Evolutionary conservation across 2,329 filamentous ascomycete genomes (phyloP).

Genomic region (Pezicula rhizophila): DNA sequence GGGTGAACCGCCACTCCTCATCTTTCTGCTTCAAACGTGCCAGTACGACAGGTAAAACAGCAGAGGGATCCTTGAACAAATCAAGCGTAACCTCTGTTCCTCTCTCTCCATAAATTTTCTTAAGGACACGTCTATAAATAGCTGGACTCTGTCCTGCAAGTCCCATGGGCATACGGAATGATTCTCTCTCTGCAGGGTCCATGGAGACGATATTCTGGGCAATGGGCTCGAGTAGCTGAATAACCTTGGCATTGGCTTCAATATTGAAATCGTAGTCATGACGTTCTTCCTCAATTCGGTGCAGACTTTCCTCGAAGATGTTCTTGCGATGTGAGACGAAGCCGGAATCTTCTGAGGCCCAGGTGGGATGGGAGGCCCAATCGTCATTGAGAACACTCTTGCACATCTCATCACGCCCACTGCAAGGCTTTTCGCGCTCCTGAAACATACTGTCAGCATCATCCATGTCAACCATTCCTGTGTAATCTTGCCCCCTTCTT

Average conservation of each 20-base stretch:
- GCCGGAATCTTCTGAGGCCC: slow-evolving; percentile 95
- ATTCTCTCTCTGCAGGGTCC: slow-evolving; percentile 62
- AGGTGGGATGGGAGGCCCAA: slow-evolving; percentile 97
- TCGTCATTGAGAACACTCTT: slow-evolving; percentile 91
- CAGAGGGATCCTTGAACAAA: slow-evolving; percentile 77
- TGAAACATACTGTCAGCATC: slow-evolving; percentile 19
- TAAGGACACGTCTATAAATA: slow-evolving; percentile 94
- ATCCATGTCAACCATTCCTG: not conserved
- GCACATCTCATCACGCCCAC: slow-evolving; percentile 91
- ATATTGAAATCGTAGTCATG: slow-evolving; percentile 99
- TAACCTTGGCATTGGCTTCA: slow-evolving; percentile 88
- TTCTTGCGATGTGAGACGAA: slow-evolving; percentile 99
- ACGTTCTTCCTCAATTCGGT: slow-evolving; percentile 94
- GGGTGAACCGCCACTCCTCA: slow-evolving; percentile 95
- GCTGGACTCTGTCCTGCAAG: slow-evolving; percentile 91
- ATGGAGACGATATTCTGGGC: slow-evolving; percentile 84
- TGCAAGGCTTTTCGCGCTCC: slow-evolving; percentile 87
- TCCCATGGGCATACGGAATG: slow-evolving; percentile 74
- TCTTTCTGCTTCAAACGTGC: slow-evolving; percentile 90
- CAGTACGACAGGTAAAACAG: slow-evolving; percentile 82
- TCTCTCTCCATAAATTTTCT: slow-evolving; percentile 92
- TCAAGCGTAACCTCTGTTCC: slow-evolving; percentile 82
- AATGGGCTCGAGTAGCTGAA: slow-evolving; percentile 91
- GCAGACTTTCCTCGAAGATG: slow-evolving; percentile 84
- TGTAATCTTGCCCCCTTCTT: not conserved